phyloP scores from a whole-genome alignment of 2,329 filamentous ascomycete genomes.

The Xylaria hypoxylon region DNA sequence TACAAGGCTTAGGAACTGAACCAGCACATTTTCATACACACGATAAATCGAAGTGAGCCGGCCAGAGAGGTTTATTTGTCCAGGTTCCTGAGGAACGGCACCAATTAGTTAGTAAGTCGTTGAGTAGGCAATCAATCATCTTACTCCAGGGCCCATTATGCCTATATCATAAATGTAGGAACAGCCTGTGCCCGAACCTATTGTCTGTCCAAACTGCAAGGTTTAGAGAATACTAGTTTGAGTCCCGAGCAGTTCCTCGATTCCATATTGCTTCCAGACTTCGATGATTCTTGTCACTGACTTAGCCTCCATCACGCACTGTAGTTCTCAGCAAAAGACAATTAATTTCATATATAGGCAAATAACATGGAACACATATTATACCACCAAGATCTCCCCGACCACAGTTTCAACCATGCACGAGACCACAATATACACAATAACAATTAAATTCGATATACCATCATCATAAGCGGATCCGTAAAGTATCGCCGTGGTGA shows the following conservation, averaged over 20 bases:
- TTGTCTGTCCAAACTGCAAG: not conserved
- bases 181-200: too few relatives aligned
- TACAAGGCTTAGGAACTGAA: too few relatives aligned
- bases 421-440: slow-evolving; percentile 49
- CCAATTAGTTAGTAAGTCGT: too few relatives aligned
- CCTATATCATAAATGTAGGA: too few relatives aligned
- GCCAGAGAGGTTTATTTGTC: too few relatives aligned
- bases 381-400: slow-evolving; percentile 25
- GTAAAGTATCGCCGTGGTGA: slow-evolving; percentile 42
- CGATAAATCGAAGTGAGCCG: too few relatives aligned
- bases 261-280: not conserved
- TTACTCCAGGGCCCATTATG: too few relatives aligned
- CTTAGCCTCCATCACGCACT: not conserved
- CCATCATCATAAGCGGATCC: slow-evolving; percentile 43
- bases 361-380: slow-evolving; percentile 24
- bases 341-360: slow-evolving; percentile 14
- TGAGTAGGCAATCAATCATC: too few relatives aligned
- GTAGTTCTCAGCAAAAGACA: slow-evolving; percentile 5
- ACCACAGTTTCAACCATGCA: slow-evolving; percentile 16
- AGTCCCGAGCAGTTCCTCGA: not conserved
- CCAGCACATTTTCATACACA: too few relatives aligned
- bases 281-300: not conserved
- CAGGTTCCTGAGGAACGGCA: too few relatives aligned
- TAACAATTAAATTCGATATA: slow-evolving; percentile 52
- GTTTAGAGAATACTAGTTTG: not conserved